Evolutionary conservation across 2,329 filamentous ascomycete genomes (phyloP), one percentile per base, ranked within the genome.

Genomic region (Aaosphaeria pasadenensis): DNA sequence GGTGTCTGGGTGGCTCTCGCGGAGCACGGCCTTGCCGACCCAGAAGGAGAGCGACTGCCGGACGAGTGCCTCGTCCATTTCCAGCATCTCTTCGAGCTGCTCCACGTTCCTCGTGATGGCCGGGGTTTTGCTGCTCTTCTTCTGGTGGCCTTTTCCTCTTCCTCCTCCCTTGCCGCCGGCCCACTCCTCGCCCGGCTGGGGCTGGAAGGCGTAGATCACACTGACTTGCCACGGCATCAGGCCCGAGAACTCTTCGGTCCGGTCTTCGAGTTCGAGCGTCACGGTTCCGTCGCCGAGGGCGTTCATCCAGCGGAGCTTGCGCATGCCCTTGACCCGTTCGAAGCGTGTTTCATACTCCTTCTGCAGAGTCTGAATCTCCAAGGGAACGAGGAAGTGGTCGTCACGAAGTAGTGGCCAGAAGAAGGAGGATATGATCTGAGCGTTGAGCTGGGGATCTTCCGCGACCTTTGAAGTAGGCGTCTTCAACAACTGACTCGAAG

Each of bases 381-480:
- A 50, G 1, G 89, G 89, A 3, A 91, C 74, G 24, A 73, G 66
- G 64, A 91, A 91, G 3, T 77, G 75, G 48, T 89, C 86, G 51
- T 85, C 81, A 43, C 88, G 82, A 24, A 96, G 76, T 7, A 85
- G 81, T 0, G 94, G 94, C 94, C 94, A 99, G 76, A 95, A 99
- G 52, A 96, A 84, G 24, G 91, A 84, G 1, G 91, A 96, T 5
- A 97, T 77, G 44, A 97, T 92, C 65, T 94, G 91, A 30, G 90
- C 84, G 59, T 91, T 86, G 45, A 89, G 83, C 9, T 52, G 52
- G 5, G 60, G 57, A 3, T 43, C 54, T 11, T 78, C 70, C 2
- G 75, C 70, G 30, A 46, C 47, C 39, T 48, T 45, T 29, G 33
- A 36, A 17, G 28, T 51, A 7, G 57, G 52, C 24, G 54, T 56